Conservation (phyloP, 768 basidiomycete species). For the Naganishia friedmannii region DNA sequence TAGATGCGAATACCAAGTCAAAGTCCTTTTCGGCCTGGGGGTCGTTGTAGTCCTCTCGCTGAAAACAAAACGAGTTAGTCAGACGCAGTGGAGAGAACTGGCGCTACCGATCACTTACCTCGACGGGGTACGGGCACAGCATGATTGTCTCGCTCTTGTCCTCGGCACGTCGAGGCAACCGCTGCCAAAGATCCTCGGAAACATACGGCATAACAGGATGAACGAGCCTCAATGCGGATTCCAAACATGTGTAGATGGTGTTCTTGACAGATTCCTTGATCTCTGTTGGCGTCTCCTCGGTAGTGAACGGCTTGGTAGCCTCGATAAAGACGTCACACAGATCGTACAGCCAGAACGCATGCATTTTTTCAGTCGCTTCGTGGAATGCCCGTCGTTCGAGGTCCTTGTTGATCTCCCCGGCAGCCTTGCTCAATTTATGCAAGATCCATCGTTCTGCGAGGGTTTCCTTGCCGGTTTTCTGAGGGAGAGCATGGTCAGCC, state of each 20-base stretch:
- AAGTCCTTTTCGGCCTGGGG: constrained; percentile 77
- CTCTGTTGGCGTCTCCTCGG: constrained; percentile 61
- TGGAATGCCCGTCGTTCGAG: constrained; percentile 86
- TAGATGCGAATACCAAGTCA: constrained; percentile 73
- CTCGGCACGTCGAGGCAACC: constrained; percentile 77
- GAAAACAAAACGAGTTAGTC: neutral
- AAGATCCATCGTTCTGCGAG: constrained; percentile 93
- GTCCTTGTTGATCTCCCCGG: constrained; percentile 69
- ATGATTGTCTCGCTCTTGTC: constrained; percentile 85
- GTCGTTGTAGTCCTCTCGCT: constrained; percentile 55
- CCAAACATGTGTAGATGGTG: constrained; percentile 91
- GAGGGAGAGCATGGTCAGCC: neutral
- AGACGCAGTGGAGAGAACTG: neutral
- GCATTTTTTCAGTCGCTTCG: constrained; percentile 74
- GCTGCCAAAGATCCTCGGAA: constrained; percentile 98
- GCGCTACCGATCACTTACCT: constrained; percentile 58
- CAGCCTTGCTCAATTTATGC: constrained; percentile 83
- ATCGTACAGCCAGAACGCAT: constrained; percentile 98
- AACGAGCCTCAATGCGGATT: constrained; percentile 79
- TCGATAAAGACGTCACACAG: constrained; percentile 99
- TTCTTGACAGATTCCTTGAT: constrained; percentile 83
- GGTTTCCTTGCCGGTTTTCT: constrained; percentile 87
- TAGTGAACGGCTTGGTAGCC: constrained; percentile 98
- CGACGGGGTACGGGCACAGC: constrained; percentile 76
- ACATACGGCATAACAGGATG: constrained; percentile 99